Base-by-base conservation (phyloP, 2,329 filamentous ascomycete species). In the Alternaria burnsii region DNA sequence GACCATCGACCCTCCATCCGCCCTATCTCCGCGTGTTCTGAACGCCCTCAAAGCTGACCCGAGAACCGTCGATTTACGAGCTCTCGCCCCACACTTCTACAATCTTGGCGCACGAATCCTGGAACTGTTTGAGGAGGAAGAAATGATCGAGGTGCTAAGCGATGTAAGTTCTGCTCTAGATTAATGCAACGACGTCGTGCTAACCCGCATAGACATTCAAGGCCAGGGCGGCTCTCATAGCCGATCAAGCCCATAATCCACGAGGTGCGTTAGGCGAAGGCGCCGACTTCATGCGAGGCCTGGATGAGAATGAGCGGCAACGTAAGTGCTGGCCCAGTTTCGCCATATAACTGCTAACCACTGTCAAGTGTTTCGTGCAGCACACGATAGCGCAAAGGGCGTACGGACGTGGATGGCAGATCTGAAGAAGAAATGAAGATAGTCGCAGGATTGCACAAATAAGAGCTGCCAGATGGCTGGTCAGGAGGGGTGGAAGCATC, bases 21-120 rank as follows among this genome's bases (percentile, higher is more conserved):
- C 92, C 4, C 87, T 98, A 1, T 89, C 91, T 5, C 86, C 88
- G 62, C 88, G 91, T 46, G 94, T 98, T 42, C 82, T 96, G 74
- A 93, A 96, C 69, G 95, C 95, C 0, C 83, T 99, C 38, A 95
- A 94, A 75, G 95, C 95, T 32, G 93, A 97, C 74, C 90, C 95
- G 0, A 89, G 91, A 55, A 90, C 91, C 11, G 92, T 99, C 1
- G 89, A 97, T 57, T 79, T 99, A 42, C 88, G 94, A 51, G 89
- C 92, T 56, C 88, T 95, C 77, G 92, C 91, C 62, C 89, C 90
- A 36, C 91, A 97, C 78, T 97, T 97, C 71, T 98, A 97, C 81
- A 89, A 88, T 24, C 85, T 98, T 4, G 93, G 91, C 4, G 90
- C 92, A 44, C 87, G 92, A 52, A 93, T 97, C 79, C 83, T 98